Evolutionary conservation across 129 eudicot genomes (phyloP), one percentile per base, ranked within the genome.

Genomic region (sunflower (Helianthus annuus)): DNA sequence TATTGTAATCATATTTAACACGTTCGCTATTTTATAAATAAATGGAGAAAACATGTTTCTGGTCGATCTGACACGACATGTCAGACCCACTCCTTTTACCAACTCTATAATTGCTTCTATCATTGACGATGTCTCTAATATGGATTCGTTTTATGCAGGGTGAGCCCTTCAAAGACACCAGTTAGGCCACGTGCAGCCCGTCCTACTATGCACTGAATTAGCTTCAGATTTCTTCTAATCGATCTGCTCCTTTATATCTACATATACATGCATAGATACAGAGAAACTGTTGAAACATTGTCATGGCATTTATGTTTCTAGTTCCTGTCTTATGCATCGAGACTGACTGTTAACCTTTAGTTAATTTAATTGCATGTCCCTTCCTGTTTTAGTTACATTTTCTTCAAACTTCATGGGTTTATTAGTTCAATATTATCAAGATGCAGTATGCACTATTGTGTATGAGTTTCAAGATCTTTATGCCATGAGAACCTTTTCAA

Each of bases 131-230:
- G 5, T 10, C 13, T 48, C 62, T 79, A 10, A 63, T 69, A n/a
- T 70, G 69, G 60, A 11, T 24, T 29, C 0, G 6, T 76, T 29
- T 69, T 48, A 24, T 84, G 73, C 90, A 90, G 95, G 89, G 91
- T 90, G 74, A 90, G 97, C 87, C 94, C 94, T 59, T 90, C 97
- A 54, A 90, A 87, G 87, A 90, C 95, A 53, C 97, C 97, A 0
- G 94, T 90, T 57, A 86, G 97, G 62, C 94, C 94, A 48, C 94
- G 93, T 38, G 80, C 88, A 66, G 87, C 90, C 36, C 90, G 94
- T 24, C 64, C 82, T 39, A 60, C 84, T 27, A 72, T 79, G 74
- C 87, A 83, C 80, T 87, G 66, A 78, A 6, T 38, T 66, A 54
- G 78, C 66, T 48, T 64, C 14, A 27, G 45, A 48, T 64, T 69